These are phyloP conservation scores for Curvularia sp. DNA, from an alignment of 2,329 filamentous ascomycete species.

Conservation along the genomic window DNA sequence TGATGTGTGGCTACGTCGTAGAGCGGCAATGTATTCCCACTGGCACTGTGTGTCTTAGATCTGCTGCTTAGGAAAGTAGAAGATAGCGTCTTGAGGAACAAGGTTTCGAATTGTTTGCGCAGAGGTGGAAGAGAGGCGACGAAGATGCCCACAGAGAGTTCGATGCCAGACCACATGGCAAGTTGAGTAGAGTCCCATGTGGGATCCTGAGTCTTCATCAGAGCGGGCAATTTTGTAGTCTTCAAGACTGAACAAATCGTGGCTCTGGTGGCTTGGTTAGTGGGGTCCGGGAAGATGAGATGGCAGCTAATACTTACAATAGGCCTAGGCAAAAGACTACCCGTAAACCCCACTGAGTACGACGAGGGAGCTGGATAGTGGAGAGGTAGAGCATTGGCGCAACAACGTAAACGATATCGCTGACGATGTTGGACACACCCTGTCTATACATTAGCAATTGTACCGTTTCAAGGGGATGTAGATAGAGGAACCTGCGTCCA, in stretches of 20 bases:
- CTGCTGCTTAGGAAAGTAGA: conserved; percentile 18
- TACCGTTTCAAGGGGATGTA: too few relatives aligned
- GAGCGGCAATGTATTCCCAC: conserved; percentile 22
- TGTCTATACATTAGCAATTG: too few relatives aligned
- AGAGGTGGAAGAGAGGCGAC: conserved; percentile 36
- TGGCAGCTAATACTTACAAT: conserved; percentile 32
- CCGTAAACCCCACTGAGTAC: conserved; percentile 37
- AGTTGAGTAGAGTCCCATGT: conserved; percentile 35
- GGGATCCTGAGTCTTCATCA: conserved; percentile 30
- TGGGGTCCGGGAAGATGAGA: too few relatives aligned
- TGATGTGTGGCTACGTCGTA: conserved; percentile 26
- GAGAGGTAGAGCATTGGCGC: conserved; percentile 39
- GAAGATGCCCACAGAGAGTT: conserved; percentile 37
- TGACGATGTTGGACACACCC: conserved; percentile 38
- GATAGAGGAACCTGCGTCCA: conserved; percentile 18
- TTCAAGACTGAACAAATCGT: too few relatives aligned
- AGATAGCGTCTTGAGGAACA: conserved; percentile 29
- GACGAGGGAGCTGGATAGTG: conserved; percentile 32
- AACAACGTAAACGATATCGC: conserved; percentile 38
- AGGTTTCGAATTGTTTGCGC: conserved; percentile 36
- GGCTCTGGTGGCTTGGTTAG: too few relatives aligned
- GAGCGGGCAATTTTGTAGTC: conserved; percentile 26
- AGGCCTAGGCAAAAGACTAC: conserved; percentile 40
- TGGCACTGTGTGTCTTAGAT: conserved; percentile 5
- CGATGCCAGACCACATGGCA: conserved; percentile 33